These are phyloP conservation scores for Trametes cinnabarina DNA, from an alignment of 768 basidiomycete genomes.

Conservation along the genomic window DNA sequence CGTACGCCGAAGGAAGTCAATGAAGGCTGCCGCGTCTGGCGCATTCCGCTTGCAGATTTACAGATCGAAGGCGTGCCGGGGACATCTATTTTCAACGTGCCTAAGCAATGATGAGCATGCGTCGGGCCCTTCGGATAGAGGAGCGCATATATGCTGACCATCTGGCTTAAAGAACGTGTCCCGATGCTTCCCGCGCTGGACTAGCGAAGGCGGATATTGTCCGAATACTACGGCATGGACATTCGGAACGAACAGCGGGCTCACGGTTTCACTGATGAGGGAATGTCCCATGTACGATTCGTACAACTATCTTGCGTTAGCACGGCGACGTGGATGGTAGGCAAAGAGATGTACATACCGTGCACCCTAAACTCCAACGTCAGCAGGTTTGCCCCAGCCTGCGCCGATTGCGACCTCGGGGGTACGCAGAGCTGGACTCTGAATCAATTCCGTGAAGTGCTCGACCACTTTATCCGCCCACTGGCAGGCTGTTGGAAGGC, in stretches of 20 bases:
- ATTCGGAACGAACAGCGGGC: not conserved
- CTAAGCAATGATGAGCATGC: not conserved
- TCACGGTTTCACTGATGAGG: not conserved
- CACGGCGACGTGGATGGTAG: not conserved
- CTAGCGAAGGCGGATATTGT: constrained; percentile 1
- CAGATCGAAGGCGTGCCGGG: not conserved
- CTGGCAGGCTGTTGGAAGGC: not conserved
- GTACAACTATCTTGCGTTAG: not conserved
- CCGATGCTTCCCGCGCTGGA: constrained; percentile 1
- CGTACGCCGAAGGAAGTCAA: not conserved
- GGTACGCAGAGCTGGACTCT: constrained; percentile 2
- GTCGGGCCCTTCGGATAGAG: not conserved
- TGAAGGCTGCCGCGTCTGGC: not conserved
- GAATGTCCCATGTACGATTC: not conserved
- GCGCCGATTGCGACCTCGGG: constrained; percentile 15
- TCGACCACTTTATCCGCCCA: not conserved
- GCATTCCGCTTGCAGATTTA: not conserved
- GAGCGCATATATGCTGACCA: not conserved
- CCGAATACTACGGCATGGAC: constrained; percentile 1
- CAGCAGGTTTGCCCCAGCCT: constrained; percentile 13
- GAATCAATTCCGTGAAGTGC: constrained; percentile 12
- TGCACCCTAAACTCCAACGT: constrained; percentile 14
- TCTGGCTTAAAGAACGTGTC: constrained; percentile 5
- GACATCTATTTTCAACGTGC: not conserved
- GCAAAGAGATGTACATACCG: not conserved